Conservation (phyloP, 179 eudicot species). For the Beta macrorhiza region DNA sequence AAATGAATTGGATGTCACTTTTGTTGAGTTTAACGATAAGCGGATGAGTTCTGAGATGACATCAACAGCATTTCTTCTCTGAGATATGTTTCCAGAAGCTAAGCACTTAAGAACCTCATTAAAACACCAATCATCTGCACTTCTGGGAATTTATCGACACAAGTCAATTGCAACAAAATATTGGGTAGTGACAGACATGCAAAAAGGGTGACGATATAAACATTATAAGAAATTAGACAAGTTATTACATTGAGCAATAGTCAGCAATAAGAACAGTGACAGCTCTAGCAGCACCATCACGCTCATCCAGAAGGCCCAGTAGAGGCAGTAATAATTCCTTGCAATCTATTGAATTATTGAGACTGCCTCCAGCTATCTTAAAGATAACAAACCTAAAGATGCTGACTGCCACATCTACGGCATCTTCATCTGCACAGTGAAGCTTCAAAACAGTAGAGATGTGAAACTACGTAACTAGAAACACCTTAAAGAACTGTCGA, state of each 20-base stretch:
- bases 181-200: background rate
- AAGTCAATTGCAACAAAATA: conserved; percentile 13
- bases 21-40: conserved; percentile 36
- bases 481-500: background rate
- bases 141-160: conserved; percentile 41
- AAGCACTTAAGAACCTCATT: conserved; percentile 57
- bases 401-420: conserved; percentile 50
- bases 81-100: conserved; percentile 45
- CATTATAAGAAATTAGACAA: background rate
- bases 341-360: conserved; percentile 42
- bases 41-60: conserved; percentile 53
- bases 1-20: conserved; percentile 27
- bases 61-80: conserved; percentile 64
- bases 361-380: conserved; percentile 36
- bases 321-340: conserved; percentile 47
- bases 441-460: conserved; percentile 46
- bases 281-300: conserved; percentile 65
- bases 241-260: conserved; percentile 55
- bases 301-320: conserved; percentile 58
- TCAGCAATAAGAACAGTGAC: conserved; percentile 59
- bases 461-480: conserved; percentile 9
- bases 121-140: conserved; percentile 47
- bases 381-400: conserved; percentile 58
- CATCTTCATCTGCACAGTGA: conserved; percentile 59
- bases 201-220: conserved; percentile 2